Conservation (phyloP, 352 stramenopile species). For the Phytophthora rubi region DNA sequence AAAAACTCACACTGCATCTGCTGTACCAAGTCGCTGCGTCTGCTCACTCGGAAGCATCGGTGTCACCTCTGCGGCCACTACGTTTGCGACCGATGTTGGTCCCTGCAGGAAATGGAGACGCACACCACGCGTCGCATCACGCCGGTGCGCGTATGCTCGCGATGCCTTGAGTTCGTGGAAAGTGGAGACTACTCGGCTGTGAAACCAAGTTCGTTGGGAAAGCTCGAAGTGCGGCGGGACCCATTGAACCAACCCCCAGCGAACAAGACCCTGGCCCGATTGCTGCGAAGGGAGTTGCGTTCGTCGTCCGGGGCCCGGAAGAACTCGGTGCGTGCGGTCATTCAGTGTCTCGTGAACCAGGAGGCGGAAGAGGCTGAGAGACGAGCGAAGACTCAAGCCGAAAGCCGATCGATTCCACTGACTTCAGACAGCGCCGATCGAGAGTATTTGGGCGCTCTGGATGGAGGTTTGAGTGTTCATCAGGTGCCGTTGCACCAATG, state of each 20-base stretch:
- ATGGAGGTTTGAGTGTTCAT: constrained; percentile 13
- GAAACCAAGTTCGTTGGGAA: constrained; percentile 18
- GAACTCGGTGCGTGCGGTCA: constrained; percentile 52
- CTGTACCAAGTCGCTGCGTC: constrained; percentile 39
- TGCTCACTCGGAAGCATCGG: constrained; percentile 35
- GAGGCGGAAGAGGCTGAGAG: constrained; percentile 25
- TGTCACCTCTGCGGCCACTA: constrained; percentile 42
- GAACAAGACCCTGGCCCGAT: constrained; percentile 26
- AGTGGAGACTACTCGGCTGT: constrained; percentile 50
- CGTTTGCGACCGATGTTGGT: constrained; percentile 41
- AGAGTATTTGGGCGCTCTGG: constrained; percentile 34
- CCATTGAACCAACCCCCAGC: constrained; percentile 17
- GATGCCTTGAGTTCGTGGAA: constrained; percentile 60
- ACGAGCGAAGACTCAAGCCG: constrained; percentile 5
- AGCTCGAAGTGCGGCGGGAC: constrained; percentile 26
- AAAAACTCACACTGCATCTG: constrained; percentile 39
- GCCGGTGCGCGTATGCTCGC: constrained; percentile 46
- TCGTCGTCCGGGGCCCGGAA: constrained; percentile 33
- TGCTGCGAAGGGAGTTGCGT: constrained; percentile 31
- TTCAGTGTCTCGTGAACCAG: constrained; percentile 54
- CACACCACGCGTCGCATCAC: constrained; percentile 24
- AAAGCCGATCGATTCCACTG: constrained; percentile 14
- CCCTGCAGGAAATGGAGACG: constrained; percentile 36
- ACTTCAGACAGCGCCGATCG: constrained; percentile 29
- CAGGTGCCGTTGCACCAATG: constrained; percentile 44